Percentiles rank a stretch among this genome's conserved stretches.
Evolutionary conservation across 495 filamentous ascomycete genomes (phyloP).

Genomic region (Podospora conica): DNA sequence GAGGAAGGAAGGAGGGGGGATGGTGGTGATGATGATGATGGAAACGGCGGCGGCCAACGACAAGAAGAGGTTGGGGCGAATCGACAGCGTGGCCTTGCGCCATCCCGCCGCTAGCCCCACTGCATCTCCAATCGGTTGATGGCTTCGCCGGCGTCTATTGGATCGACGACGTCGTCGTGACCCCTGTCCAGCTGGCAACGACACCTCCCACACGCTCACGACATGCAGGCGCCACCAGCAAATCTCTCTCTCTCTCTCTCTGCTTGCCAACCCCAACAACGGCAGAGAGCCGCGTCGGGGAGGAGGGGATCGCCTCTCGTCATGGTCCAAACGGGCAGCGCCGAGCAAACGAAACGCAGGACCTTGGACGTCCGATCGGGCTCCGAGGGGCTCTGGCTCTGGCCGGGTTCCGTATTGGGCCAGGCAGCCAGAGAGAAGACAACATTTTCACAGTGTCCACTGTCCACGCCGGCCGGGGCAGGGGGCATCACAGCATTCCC

Average conservation of each 20-base stretch:
- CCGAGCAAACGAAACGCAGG: neutral
- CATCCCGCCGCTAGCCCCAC: neutral
- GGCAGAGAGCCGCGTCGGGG: neutral
- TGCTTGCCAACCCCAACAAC: too few species aligned
- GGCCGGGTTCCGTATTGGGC: neutral
- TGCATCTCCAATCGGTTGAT: neutral
- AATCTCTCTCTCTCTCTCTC: neutral
- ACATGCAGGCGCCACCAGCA: neutral
- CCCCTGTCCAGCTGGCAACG: neutral
- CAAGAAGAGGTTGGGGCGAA: neutral
- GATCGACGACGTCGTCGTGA: neutral
- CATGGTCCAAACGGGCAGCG: too few species aligned
- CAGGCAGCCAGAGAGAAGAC: neutral
- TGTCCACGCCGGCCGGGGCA: too few species aligned
- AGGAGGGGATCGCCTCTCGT: neutral
- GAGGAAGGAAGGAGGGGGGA: neutral
- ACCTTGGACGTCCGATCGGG: neutral
- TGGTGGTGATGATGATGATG: neutral
- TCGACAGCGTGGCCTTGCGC: neutral
- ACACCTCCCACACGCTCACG: neutral
- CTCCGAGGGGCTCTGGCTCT: too few species aligned
- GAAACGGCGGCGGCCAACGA: neutral
- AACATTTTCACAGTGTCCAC: neutral
- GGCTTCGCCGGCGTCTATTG: neutral
- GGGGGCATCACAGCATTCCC: neutral